phyloP scores from a whole-genome alignment of 2,329 filamentous ascomycete species.

The Parasarocladium wereldwijsianum region DNA sequence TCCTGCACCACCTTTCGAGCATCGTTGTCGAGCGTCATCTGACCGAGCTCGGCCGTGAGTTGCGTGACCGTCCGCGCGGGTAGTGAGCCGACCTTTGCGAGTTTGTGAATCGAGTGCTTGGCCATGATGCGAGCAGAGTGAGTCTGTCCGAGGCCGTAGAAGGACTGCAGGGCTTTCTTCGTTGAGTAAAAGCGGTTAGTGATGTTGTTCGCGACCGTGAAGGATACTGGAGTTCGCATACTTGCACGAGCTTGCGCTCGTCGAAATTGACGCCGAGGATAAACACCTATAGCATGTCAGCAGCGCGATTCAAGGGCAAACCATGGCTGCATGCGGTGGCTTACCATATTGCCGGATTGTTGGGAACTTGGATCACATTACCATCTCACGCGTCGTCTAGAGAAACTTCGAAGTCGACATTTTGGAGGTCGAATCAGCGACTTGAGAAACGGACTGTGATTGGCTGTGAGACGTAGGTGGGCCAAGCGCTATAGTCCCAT shows the following conservation, averaged over 20 bases:
- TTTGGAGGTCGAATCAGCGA: no score
- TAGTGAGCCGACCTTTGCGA: slow-evolving; percentile 62
- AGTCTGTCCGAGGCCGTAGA: slow-evolving; percentile 71
- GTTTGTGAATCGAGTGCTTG: slow-evolving; percentile 76
- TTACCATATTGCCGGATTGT: slow-evolving; percentile 10
- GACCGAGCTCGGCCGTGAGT: slow-evolving; percentile 71
- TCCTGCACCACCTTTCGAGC: slow-evolving; percentile 62
- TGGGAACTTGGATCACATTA: slow-evolving; percentile 1
- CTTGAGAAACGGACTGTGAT: no score
- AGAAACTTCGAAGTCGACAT: no score
- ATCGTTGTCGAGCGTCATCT: slow-evolving; percentile 91
- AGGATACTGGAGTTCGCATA: slow-evolving; percentile 23
- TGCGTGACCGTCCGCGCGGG: slow-evolving; percentile 64
- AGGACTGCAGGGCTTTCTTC: slow-evolving; percentile 61
- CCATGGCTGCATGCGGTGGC: neutral
- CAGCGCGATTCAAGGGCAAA: no score
- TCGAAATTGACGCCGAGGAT: slow-evolving; percentile 77
- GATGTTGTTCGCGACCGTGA: neutral
- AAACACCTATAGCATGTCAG: slow-evolving; percentile 72
- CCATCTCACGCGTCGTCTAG: slow-evolving; percentile 1
- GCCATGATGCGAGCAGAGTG: slow-evolving; percentile 65
- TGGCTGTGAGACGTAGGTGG: no score
- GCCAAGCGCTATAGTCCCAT: no score
- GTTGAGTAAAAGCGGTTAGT: slow-evolving; percentile 2
- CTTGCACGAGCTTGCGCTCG: slow-evolving; percentile 71